phyloP scores from a whole-genome alignment of 2,329 filamentous ascomycete genomes.

The Penicillium sp. region DNA sequence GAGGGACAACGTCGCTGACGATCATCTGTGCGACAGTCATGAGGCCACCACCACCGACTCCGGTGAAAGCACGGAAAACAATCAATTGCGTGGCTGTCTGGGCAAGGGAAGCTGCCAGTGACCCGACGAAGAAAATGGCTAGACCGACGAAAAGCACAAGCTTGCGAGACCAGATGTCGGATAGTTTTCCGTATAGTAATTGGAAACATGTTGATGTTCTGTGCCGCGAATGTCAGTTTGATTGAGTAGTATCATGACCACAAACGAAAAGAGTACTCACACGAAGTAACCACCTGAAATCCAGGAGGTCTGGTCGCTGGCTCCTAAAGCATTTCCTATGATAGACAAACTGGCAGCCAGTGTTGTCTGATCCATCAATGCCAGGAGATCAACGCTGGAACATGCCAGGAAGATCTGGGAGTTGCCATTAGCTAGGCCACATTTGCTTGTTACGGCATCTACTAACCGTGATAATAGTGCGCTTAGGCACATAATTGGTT shows the following conservation, averaged over 20 bases:
- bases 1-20: constrained; percentile 58
- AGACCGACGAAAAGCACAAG: constrained; percentile 55
- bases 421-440: neutral
- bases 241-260: neutral
- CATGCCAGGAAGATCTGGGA: constrained; percentile 57
- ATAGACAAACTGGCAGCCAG: constrained; percentile 56
- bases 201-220: constrained; percentile 68
- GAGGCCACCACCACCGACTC: constrained; percentile 60
- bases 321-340: constrained; percentile 51
- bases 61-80: constrained; percentile 58
- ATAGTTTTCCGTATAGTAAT: constrained; percentile 61
- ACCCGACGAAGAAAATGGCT: constrained; percentile 53
- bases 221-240: constrained; percentile 29
- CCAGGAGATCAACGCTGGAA: constrained; percentile 54
- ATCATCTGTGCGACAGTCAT: constrained; percentile 60
- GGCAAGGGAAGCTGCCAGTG: constrained; percentile 59
- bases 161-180: constrained; percentile 61
- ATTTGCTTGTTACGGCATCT: neutral
- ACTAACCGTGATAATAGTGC: constrained; percentile 52
- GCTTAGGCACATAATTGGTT: constrained; percentile 54
- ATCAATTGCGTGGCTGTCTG: constrained; percentile 57
- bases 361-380: constrained; percentile 59
- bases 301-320: constrained; percentile 53
- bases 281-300: constrained; percentile 57
- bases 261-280: constrained; percentile 36